Conservation (phyloP, 1,284 basidiomycete species). For the Leccinum pachyderme region DNA sequence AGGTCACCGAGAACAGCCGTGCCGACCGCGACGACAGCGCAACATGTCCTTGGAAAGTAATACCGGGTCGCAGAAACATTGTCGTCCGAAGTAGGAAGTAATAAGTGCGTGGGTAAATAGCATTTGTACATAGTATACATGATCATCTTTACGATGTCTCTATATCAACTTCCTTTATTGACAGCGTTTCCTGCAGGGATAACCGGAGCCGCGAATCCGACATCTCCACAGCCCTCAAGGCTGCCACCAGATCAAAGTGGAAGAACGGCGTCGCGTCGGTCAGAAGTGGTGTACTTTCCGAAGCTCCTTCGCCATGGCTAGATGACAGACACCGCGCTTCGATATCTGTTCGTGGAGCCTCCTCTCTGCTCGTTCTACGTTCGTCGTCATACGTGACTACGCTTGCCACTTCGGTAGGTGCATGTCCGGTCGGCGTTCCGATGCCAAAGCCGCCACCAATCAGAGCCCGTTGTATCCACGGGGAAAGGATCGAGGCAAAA, state of each 20-base stretch:
- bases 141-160: not conserved
- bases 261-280: conserved; percentile 76
- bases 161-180: conserved; percentile 13
- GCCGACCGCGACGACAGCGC: not conserved
- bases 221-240: conserved; percentile 69
- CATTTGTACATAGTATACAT: not conserved
- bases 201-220: conserved; percentile 8
- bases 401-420: conserved; percentile 66
- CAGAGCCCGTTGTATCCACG: conserved; percentile 91
- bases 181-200: conserved; percentile 9
- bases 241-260: conserved; percentile 78
- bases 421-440: conserved; percentile 42
- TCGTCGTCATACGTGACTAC: conserved; percentile 64
- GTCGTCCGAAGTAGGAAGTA: not conserved
- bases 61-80: conserved; percentile 14
- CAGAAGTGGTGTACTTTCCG: conserved; percentile 42
- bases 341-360: conserved; percentile 28
- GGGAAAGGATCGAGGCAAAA: conserved; percentile 85
- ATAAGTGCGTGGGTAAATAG: not conserved
- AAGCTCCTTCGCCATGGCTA: not conserved
- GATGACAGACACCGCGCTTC: conserved; percentile 30
- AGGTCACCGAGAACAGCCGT: conserved; percentile 41
- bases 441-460: conserved; percentile 86
- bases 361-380: conserved; percentile 24
- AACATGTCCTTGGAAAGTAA: not conserved